Conservation (phyloP, 345 rosid genomes). For the Euphorbia lathyris region DNA sequence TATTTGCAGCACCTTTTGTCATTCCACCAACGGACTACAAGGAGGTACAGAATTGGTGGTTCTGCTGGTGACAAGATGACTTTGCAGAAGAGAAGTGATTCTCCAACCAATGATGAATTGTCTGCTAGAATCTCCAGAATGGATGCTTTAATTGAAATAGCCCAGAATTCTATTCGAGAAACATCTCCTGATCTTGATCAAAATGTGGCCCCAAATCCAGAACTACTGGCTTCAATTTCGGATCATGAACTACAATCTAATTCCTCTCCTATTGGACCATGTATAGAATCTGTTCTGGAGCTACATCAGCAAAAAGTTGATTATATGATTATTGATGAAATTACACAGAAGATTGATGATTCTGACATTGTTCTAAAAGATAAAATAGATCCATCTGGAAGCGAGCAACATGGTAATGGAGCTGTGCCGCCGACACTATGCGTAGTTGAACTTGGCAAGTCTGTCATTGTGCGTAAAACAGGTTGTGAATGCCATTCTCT, state of each 20-base stretch:
- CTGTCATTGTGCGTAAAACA: conserved; percentile 29
- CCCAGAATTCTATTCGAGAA: conserved; percentile 66
- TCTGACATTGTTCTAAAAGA: conserved; percentile 25
- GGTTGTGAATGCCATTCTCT: conserved; percentile 17
- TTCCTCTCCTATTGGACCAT: conserved; percentile 34
- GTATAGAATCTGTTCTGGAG: conserved; percentile 29
- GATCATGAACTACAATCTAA: conserved; percentile 39
- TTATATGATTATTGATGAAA: conserved; percentile 23
- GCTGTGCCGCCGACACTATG: conserved; percentile 18
- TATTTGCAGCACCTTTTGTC: conserved; percentile 71
- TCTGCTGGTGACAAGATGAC: conserved; percentile 42
- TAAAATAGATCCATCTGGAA: conserved; percentile 23
- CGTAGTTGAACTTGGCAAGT: conserved; percentile 22
- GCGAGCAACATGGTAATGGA: conserved; percentile 21
- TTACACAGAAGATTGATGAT: conserved; percentile 27
- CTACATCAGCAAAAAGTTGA: conserved; percentile 22
- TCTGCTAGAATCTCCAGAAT: conserved; percentile 59
- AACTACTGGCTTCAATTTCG: conserved; percentile 29
- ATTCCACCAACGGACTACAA: conserved; percentile 61
- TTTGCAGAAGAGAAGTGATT: conserved; percentile 31
- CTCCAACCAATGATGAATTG: conserved; percentile 35
- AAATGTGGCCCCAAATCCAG: conserved; percentile 24
- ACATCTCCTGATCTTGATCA: conserved; percentile 31
- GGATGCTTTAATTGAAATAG: conserved; percentile 83
- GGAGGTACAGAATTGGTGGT: conserved; percentile 61